Conservation (phyloP, 179 eudicot species). For the Pouteria campechiana region DNA sequence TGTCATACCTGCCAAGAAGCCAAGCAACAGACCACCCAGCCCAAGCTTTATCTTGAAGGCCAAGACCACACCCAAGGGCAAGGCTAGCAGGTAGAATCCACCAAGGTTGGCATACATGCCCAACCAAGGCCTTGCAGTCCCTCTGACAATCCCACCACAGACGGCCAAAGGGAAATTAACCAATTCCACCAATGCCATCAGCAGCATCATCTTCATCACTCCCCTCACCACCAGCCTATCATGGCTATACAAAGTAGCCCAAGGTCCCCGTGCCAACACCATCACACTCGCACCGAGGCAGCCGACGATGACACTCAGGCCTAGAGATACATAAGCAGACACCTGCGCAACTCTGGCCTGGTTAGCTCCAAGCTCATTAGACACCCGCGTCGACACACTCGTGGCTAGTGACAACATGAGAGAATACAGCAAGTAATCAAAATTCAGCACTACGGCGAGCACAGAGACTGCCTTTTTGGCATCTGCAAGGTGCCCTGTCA, state of each 20-base stretch:
- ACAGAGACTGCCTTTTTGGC: conserved; percentile 59
- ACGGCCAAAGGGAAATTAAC: conserved; percentile 70
- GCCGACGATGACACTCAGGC: conserved; percentile 29
- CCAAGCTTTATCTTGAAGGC: conserved; percentile 55
- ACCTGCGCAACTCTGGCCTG: conserved; percentile 23
- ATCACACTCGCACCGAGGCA: conserved; percentile 30
- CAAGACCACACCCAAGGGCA: conserved; percentile 51
- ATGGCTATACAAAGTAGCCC: conserved; percentile 65
- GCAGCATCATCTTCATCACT: conserved; percentile 56
- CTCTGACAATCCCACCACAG: conserved; percentile 69
- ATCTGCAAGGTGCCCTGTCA: conserved; percentile 51
- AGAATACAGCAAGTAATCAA: conserved; percentile 72
- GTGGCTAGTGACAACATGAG: conserved; percentile 78
- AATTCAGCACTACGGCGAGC: conserved; percentile 70
- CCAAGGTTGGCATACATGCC: conserved; percentile 60
- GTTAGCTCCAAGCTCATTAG: conserved; percentile 78
- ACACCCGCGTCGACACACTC: conserved; percentile 68
- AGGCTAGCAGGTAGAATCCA: conserved; percentile 70
- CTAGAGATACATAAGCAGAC: conserved; percentile 43
- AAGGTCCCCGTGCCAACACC: conserved; percentile 43
- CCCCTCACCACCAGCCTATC: conserved; percentile 33
- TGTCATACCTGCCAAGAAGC: conserved; percentile 58
- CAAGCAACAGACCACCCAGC: conserved; percentile 52
- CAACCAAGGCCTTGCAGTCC: conserved; percentile 74
- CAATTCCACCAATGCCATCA: conserved; percentile 62